These are phyloP conservation scores for Protostelium mycophagum DNA, from an alignment of 78 protist species.

Conservation along the genomic window DNA sequence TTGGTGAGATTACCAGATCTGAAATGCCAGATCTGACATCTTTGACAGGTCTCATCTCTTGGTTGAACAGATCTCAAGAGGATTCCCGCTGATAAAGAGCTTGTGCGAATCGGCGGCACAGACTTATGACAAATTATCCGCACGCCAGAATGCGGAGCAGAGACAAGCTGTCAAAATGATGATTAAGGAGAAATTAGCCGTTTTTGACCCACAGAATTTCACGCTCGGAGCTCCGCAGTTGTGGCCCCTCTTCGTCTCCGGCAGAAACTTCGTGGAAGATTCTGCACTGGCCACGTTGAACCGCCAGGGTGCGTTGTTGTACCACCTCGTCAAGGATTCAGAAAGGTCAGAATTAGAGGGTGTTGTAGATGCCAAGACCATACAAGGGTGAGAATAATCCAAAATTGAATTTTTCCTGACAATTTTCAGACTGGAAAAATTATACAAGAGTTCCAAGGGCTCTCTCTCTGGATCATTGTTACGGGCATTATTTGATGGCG, in stretches of 20 bases:
- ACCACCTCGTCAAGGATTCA: not conserved
- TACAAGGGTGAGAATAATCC: too few species aligned
- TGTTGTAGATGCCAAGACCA: too few species aligned
- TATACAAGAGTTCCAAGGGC: not conserved
- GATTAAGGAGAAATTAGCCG: not conserved
- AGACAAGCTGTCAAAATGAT: not conserved
- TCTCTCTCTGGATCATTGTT: not conserved
- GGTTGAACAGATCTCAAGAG: constrained; percentile 41
- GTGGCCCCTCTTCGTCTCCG: not conserved
- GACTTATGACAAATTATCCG: not conserved
- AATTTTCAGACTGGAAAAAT: not conserved
- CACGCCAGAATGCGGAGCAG: not conserved
- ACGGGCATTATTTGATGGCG: not conserved
- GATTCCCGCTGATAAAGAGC: not conserved
- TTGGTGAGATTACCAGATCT: constrained; percentile 5
- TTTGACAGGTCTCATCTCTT: not conserved
- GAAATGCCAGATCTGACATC: not conserved
- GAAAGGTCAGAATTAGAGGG: too few species aligned
- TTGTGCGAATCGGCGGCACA: not conserved
- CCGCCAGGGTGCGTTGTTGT: not conserved
- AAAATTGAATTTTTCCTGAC: too few species aligned
- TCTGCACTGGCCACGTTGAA: not conserved
- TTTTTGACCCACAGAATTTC: not conserved
- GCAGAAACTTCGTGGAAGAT: not conserved
- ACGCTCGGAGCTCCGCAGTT: not conserved